These are phyloP conservation scores for Chalciporus pseudorubinellus DNA, from an alignment of 768 basidiomycete species.

Conservation along the genomic window DNA sequence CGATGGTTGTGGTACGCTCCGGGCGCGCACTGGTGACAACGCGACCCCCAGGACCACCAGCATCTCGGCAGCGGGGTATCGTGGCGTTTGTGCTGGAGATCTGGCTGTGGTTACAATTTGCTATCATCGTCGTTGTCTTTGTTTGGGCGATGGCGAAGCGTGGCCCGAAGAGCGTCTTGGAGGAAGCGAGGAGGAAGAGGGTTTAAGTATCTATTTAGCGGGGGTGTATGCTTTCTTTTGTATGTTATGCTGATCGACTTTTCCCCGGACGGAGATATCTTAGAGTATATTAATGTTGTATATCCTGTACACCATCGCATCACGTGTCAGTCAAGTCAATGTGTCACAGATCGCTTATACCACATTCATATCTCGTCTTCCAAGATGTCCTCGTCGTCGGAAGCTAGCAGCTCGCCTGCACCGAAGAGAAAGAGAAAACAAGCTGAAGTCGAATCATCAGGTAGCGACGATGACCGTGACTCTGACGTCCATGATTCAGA, in stretches of 20 bases:
- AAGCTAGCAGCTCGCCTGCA: slow-evolving; percentile 30
- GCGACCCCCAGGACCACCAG: slow-evolving; percentile 8
- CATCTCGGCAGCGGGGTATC: slow-evolving; percentile 32
- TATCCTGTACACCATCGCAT: slow-evolving; percentile 7
- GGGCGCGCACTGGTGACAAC: slow-evolving; percentile 2
- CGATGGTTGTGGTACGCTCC: slow-evolving; percentile 1
- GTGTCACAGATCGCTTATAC: background rate
- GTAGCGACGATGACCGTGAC: slow-evolving; percentile 25
- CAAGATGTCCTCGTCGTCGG: slow-evolving; percentile 30
- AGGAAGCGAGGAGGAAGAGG: slow-evolving; percentile 39
- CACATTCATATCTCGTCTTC: slow-evolving; percentile 14
- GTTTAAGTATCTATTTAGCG: background rate
- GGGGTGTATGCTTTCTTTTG: slow-evolving; percentile 4
- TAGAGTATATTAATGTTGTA: slow-evolving; percentile 26
- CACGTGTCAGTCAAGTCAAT: slow-evolving; percentile 6
- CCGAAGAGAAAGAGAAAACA: slow-evolving; percentile 24
- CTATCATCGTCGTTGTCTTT: slow-evolving; percentile 70
- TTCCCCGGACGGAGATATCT: slow-evolving; percentile 11
- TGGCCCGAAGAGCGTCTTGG: slow-evolving; percentile 69
- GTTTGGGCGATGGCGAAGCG: slow-evolving; percentile 77
- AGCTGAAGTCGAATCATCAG: slow-evolving; percentile 16
- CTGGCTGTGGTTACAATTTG: slow-evolving; percentile 86
- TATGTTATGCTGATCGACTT: background rate
- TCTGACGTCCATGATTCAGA: background rate
- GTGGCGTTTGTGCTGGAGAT: slow-evolving; percentile 59